Evolutionary conservation across 768 basidiomycete genomes (phyloP).

Genomic region (Suillus decipiens): DNA sequence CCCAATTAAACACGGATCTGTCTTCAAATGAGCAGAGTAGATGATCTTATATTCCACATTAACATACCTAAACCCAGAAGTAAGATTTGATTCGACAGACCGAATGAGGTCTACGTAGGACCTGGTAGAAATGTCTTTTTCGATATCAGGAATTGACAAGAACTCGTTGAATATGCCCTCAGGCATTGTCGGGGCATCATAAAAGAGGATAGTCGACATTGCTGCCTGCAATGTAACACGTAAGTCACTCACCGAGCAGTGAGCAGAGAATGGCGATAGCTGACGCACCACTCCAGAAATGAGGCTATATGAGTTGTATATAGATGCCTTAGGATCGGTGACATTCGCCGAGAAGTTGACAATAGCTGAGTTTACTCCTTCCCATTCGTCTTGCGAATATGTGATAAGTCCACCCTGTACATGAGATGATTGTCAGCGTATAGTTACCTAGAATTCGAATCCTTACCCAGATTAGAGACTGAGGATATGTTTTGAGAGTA

Average conservation of each 20-base stretch:
- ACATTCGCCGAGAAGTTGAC: neutral
- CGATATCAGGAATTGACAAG: slow-evolving; percentile 29
- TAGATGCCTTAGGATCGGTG: slow-evolving; percentile 5
- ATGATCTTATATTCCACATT: too few relatives aligned
- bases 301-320: slow-evolving; percentile 45
- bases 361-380: slow-evolving; percentile 4
- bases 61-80: neutral
- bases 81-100: slow-evolving; percentile 5
- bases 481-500: slow-evolving; percentile 53
- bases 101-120: neutral
- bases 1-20: too few relatives aligned
- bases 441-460: slow-evolving; percentile 52
- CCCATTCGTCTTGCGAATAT: slow-evolving; percentile 16
- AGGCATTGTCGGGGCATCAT: slow-evolving; percentile 46
- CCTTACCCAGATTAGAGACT: slow-evolving; percentile 57
- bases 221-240: slow-evolving; percentile 19
- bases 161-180: slow-evolving; percentile 34
- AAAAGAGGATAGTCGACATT: slow-evolving; percentile 48
- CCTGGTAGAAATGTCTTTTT: neutral
- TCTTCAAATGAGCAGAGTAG: too few relatives aligned
- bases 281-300: slow-evolving; percentile 29
- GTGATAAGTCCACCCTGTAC: slow-evolving; percentile 50
- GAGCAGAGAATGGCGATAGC: neutral
- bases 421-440: neutral
- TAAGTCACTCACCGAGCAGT: slow-evolving; percentile 21